phyloP scores from a whole-genome alignment of 768 basidiomycete genomes.

The Serendipita sp. region DNA sequence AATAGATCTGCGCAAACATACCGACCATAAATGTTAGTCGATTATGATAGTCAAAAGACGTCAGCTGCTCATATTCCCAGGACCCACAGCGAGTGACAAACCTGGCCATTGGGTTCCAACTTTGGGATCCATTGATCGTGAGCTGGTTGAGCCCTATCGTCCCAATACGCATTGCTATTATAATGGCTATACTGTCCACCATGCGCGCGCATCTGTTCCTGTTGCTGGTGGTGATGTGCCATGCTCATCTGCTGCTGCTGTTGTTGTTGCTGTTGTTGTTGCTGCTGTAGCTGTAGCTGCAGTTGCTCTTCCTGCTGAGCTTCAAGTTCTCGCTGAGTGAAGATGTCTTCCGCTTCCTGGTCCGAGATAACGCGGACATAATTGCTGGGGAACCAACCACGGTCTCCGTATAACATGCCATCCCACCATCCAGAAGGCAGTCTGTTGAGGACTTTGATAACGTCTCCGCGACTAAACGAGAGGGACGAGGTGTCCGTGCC shows the following conservation, averaged over 20 bases:
- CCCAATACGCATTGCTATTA: neutral
- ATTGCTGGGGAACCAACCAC: slow-evolving; percentile 87
- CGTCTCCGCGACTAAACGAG: slow-evolving; percentile 70
- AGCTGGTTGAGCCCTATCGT: slow-evolving; percentile 1
- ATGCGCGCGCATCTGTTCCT: neutral
- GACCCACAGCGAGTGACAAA: slow-evolving; percentile 16
- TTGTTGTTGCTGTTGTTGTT: neutral
- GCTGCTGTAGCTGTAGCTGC: slow-evolving; percentile 3
- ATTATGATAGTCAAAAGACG: neutral
- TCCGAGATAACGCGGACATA: slow-evolving; percentile 71
- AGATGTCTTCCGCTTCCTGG: slow-evolving; percentile 57
- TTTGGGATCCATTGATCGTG: slow-evolving; percentile 88
- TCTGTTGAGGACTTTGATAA: slow-evolving; percentile 85
- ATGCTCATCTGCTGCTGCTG: slow-evolving; percentile 5
- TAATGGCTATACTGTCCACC: neutral
- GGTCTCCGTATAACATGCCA: slow-evolving; percentile 71
- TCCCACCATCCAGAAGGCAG: slow-evolving; percentile 99
- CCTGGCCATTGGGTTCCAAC: slow-evolving; percentile 70
- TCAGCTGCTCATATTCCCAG: neutral
- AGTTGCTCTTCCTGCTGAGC: slow-evolving; percentile 8
- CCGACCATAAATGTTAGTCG: neutral
- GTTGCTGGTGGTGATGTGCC: neutral
- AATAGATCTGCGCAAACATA: slow-evolving; percentile 61
- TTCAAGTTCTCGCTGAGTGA: slow-evolving; percentile 28
- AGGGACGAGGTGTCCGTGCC: slow-evolving; percentile 80